Conservation (phyloP, 768 basidiomycete species). For the Xerocomus spinulosus region DNA sequence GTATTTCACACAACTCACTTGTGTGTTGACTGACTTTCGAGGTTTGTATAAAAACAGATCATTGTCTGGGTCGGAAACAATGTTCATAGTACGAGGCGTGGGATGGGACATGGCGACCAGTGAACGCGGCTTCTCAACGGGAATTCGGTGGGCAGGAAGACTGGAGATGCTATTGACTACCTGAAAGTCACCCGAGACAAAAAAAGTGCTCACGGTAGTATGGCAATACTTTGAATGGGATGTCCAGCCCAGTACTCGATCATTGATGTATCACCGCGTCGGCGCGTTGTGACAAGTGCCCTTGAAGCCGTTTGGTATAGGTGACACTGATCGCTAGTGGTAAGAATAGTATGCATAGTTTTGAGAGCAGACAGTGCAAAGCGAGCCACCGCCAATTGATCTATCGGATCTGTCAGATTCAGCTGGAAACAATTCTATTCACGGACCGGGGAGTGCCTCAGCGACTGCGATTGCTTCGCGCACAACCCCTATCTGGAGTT, state of each 20-base stretch:
- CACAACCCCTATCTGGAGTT: conserved; percentile 89
- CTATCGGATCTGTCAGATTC: conserved; percentile 36
- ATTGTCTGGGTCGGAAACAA: conserved; percentile 53
- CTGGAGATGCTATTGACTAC: conserved; percentile 37
- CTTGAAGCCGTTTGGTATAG: conserved; percentile 65
- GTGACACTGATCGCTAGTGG: conserved; percentile 74
- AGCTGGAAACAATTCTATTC: not conserved
- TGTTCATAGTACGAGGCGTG: conserved; percentile 36
- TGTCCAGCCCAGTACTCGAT: conserved; percentile 87
- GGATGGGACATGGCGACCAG: conserved; percentile 41
- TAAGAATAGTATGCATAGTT: conserved; percentile 62
- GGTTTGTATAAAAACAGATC: conserved; percentile 95
- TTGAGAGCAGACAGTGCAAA: conserved; percentile 88
- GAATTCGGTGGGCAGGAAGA: conserved; percentile 62
- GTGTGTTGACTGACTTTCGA: conserved; percentile 51
- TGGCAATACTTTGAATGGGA: conserved; percentile 72
- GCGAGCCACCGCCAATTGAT: conserved; percentile 79
- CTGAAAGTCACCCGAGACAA: conserved; percentile 2
- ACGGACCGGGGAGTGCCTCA: conserved; percentile 82
- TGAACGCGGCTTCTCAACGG: conserved; percentile 67
- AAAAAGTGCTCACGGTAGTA: conserved; percentile 62
- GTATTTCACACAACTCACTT: conserved; percentile 39
- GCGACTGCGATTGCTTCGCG: conserved; percentile 90
- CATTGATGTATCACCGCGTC: conserved; percentile 67
- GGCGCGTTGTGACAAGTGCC: conserved; percentile 68